Conservation (phyloP, 768 basidiomycete species). For the Candolleomyces efflorescens region DNA sequence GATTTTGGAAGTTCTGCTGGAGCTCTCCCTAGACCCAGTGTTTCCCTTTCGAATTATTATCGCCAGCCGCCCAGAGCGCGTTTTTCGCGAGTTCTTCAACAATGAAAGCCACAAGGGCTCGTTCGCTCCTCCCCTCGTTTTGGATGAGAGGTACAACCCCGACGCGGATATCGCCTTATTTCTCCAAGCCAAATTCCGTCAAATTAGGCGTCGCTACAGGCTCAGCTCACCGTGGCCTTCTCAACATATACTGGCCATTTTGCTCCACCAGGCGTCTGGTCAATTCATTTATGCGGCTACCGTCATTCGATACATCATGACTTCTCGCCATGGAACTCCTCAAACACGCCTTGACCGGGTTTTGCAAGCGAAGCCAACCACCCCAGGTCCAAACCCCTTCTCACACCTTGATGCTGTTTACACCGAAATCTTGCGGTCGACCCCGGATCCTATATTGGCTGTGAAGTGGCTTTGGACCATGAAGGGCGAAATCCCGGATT, state of each 20-base stretch:
- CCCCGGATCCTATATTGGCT: background rate
- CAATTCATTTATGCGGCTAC: conserved; percentile 15
- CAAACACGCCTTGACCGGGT: conserved; percentile 8
- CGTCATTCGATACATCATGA: conserved; percentile 8
- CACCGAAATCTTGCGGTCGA: background rate
- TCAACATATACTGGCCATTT: background rate
- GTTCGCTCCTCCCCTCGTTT: background rate
- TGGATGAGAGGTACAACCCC: conserved; percentile 2
- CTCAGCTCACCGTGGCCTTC: conserved; percentile 5
- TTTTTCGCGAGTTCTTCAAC: background rate
- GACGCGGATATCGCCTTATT: background rate
- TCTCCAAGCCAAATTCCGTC: background rate
- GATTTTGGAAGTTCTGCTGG: conserved; percentile 4
- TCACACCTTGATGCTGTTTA: background rate
- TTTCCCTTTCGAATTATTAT: conserved; percentile 6
- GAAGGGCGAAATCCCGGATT: background rate
- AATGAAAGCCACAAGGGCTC: background rate
- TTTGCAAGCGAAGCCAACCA: background rate
- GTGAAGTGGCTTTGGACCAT: background rate
- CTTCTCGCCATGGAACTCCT: conserved; percentile 4
- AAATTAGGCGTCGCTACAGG: conserved; percentile 2
- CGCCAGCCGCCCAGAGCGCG: conserved; percentile 8
- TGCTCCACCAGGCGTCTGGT: conserved; percentile 5
- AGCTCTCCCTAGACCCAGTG: background rate
- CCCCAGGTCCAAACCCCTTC: background rate